Evolutionary conservation across 371 early-diverging fungal genomes (phyloP), one percentile per base, ranked within the genome.

Genomic region (Lichtheimia hyalospora): DNA sequence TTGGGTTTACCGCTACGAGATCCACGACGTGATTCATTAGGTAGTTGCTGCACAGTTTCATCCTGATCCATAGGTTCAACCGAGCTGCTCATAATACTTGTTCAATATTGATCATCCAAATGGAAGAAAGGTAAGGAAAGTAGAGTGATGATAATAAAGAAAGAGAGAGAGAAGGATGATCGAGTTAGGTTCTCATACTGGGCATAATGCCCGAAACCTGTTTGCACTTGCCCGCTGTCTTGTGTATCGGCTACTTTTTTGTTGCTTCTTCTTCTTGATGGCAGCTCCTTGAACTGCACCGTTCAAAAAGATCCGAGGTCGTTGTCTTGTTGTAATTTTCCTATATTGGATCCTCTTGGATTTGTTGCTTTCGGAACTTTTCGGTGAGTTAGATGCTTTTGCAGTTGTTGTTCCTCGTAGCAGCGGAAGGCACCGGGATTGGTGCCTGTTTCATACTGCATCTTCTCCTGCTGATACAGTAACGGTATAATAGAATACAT

Each of bases 1-100:
- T 80, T 80, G 39, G 77, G 81, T 20, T 66, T 70, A 15, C 68
- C 64, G 13, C 60, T 28, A 16, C 64, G 64, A 15, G 63, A 63
- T n/a, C 20, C 25, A 8, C 56, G 42, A 23, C 56, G 39, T 43
- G 56, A 44, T 15, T 44, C 56, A 8, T 12, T 34, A 40, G 42
- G 25, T 5, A 8, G 2, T 21, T 41, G 16, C 25, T 55, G 56
- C 24, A 44, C 14, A n/a, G 21, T 7, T 53, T 28, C 54, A 10
- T 34, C 34, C n/a, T n/a, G 15, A 5, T 55, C 56, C 8, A 43
- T 23, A 25, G 56, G 56, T 41, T 55, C 56, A 25, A n/a, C 56
- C 12, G 56, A 55, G 25, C 56, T 55, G 12, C 44, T 42, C 56
- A 55, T 55, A 15, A 41, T 54, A 54, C 21, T 16, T 40, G 41